Conservation (phyloP, 192 early-diverging fungal genomes). For the Chytriomyces sp. region DNA sequence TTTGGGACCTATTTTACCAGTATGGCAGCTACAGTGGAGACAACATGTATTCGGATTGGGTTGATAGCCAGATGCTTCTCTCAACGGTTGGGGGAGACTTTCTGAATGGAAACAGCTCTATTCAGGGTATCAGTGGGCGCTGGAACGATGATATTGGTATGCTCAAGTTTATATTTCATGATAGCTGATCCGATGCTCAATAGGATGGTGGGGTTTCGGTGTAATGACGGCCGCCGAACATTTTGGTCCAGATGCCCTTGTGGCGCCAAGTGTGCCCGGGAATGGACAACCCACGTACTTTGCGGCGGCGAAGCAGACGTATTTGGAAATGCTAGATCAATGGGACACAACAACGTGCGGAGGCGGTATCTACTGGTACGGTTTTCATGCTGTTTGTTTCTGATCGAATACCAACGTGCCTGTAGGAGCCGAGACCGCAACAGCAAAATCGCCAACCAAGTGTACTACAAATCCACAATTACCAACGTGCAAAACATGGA, state of each 20-base stretch:
- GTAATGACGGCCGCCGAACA: too few relatives aligned
- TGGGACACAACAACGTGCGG: conserved; percentile 39
- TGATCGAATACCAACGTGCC: neutral
- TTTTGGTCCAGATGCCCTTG: too few relatives aligned
- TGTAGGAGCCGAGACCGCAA: conserved; percentile 28
- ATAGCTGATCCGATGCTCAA: too few relatives aligned
- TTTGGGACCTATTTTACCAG: conserved; percentile 22
- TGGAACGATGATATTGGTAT: conserved; percentile 50
- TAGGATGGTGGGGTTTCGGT: too few relatives aligned
- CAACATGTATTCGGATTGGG: conserved; percentile 14
- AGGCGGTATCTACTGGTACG: conserved; percentile 50
- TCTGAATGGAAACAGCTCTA: conserved; percentile 6
- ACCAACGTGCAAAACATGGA: conserved; percentile 41
- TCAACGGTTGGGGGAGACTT: too few relatives aligned
- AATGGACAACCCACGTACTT: conserved; percentile 13
- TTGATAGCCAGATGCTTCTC: conserved; percentile 10
- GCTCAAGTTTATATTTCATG: too few relatives aligned
- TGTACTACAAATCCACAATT: conserved; percentile 46
- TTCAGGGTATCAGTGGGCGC: conserved; percentile 5
- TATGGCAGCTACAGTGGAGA: conserved; percentile 26
- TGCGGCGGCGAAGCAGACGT: conserved; percentile 33
- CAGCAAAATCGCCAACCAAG: neutral
- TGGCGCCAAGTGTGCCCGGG: too few relatives aligned
- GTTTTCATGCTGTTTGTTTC: neutral
- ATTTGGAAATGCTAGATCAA: conserved; percentile 37